Evolutionary conservation across 2,329 filamentous ascomycete species (phyloP), one percentile per base, ranked within the genome.

Genomic region (Ophiocordyceps camponoti-saundersi): DNA sequence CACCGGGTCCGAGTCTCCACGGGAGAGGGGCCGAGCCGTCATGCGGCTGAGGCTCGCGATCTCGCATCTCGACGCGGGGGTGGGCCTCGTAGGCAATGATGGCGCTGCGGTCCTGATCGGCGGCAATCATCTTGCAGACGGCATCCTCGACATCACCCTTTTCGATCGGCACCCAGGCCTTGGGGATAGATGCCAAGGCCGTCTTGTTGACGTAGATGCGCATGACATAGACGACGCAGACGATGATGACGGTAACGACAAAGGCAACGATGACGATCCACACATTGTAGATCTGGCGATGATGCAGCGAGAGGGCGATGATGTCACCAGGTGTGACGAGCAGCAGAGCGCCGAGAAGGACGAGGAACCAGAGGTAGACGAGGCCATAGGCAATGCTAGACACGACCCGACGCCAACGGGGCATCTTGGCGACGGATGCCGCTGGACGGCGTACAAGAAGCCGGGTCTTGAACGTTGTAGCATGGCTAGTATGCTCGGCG

Each of bases 171-270:
- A 95, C 76, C 75, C 85, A 93, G 47, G 77, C 69, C 61, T 90
- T 92, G 1, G 92, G 92, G 49, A 98, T 95, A 4, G 78, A 80
- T 18, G 80, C 77, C 10, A 96, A 72, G 10, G 85, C 79, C 43
- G 75, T 83, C 51, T 85, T 79, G 57, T 86, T 93, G 46, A 90
- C 85, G 64, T 90, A 95, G 20, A 95, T 75, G n/a, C 92, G 75
- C 46, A 80, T 77, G 47, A 80, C 75, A 61, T 94, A 95, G 56
- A 95, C 77, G 55, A 94, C 78, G 42, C 77, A 63, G 42, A 86
- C 75, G 46, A 88, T 65, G 43, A 85, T 51, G 43, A 82, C 69
- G 15, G 86, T 87, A 44, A 87, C 67, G 48, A 89, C 65, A 59
- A 93, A 93, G 56, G 76, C 75, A 49, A 84, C 79, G 47, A 77